Conservation (phyloP, 805 yeast species). For the Wickerhamiella azymoides region DNA sequence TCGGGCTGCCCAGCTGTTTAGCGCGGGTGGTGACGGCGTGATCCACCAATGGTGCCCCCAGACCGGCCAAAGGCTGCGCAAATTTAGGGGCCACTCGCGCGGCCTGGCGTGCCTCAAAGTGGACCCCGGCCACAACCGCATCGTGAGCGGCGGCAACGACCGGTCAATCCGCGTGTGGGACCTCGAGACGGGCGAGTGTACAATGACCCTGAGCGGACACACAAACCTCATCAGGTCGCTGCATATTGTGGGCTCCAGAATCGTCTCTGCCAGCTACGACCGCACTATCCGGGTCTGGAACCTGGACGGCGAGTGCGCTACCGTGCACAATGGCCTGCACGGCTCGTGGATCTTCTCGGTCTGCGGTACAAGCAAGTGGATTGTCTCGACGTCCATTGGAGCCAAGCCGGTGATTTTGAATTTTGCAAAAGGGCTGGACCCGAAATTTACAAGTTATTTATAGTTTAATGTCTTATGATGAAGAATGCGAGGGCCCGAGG, state of each 20-base stretch:
- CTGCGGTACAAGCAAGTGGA: constrained; percentile 19
- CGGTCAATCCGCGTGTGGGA: constrained; percentile 83
- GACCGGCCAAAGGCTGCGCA: constrained; percentile 52
- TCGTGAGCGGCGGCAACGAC: constrained; percentile 79
- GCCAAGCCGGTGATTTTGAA: constrained; percentile 24
- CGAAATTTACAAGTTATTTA: constrained; percentile 5
- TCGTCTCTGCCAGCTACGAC: constrained; percentile 28
- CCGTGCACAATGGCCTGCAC: constrained; percentile 22
- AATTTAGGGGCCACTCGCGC: constrained; percentile 64
- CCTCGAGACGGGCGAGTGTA: constrained; percentile 53
- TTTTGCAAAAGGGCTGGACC: constrained; percentile 22
- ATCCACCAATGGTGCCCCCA: constrained; percentile 71
- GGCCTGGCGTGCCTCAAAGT: constrained; percentile 79
- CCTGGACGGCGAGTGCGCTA: constrained; percentile 17
- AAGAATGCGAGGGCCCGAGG: no score
- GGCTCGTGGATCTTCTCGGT: constrained; percentile 26
- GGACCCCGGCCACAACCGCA: constrained; percentile 51
- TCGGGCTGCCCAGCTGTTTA: constrained; percentile 20
- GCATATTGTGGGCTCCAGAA: constrained; percentile 17
- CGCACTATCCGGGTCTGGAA: constrained; percentile 27
- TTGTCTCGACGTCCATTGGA: constrained; percentile 26
- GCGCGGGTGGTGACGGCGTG: constrained; percentile 53
- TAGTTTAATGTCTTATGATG: no score
- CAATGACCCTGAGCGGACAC: constrained; percentile 62
- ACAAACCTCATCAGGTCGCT: constrained; percentile 63